phyloP scores from a whole-genome alignment of 1,284 basidiomycete species.

The Chalciporus piperatoides region DNA sequence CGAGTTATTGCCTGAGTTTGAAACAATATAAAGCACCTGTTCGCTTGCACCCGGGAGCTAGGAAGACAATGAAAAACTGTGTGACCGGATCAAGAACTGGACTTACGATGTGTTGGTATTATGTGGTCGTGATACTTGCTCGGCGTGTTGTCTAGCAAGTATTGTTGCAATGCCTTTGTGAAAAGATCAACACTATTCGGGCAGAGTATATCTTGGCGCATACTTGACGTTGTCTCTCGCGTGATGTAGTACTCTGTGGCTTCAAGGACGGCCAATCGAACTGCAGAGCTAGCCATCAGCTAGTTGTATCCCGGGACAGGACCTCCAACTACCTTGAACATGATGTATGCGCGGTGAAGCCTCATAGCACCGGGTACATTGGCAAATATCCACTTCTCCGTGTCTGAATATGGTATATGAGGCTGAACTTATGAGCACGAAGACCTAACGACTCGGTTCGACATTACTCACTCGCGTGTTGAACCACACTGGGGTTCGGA shows the following conservation, averaged over 20 bases:
- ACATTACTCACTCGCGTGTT: slow-evolving; percentile 24
- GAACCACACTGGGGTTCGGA: slow-evolving; percentile 36
- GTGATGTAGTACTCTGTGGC: slow-evolving; percentile 9
- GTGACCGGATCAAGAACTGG: not conserved
- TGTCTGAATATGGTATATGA: slow-evolving; percentile 28
- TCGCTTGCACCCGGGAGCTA: slow-evolving; percentile 41
- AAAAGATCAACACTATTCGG: not conserved
- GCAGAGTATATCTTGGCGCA: not conserved
- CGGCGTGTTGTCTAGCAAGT: slow-evolving; percentile 33
- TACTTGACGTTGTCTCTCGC: slow-evolving; percentile 20
- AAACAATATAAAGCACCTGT: slow-evolving; percentile 13
- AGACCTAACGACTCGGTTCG: not conserved
- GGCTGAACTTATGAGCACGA: slow-evolving; percentile 10
- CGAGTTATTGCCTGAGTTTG: not conserved
- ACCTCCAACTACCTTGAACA: slow-evolving; percentile 17
- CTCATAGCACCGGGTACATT: slow-evolving; percentile 35
- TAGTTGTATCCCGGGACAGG: not conserved
- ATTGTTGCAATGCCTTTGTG: slow-evolving; percentile 25
- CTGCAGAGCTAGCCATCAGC: slow-evolving; percentile 5
- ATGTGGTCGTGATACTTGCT: slow-evolving; percentile 35
- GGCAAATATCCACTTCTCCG: slow-evolving; percentile 34
- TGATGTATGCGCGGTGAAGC: slow-evolving; percentile 33
- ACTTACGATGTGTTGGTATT: slow-evolving; percentile 37
- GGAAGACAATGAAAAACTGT: not conserved
- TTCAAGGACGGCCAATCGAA: slow-evolving; percentile 20